Evolutionary conservation across 441 rosid genomes (phyloP), one percentile per base, ranked within the genome.

Genomic region (Manihot esculenta): DNA sequence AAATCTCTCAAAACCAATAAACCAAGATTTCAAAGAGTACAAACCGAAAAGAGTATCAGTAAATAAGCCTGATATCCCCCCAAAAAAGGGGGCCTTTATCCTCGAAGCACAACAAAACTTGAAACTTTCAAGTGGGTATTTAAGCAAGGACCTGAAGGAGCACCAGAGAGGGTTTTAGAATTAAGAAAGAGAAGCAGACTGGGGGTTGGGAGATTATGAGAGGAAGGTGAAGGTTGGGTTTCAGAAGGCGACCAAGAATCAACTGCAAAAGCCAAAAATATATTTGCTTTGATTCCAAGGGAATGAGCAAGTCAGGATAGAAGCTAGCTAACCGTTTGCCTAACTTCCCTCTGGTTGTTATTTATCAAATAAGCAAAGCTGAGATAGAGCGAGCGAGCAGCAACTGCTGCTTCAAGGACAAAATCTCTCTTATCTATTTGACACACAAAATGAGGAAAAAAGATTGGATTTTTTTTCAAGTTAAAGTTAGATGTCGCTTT

Each of bases 211-310:
- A 67, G 82, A 78, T 64, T 50, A 77, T 8, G 89, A 82, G 72
- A 72, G 84, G 84, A 84, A 79, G 87, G 86, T 80, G 86, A 79
- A 74, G 76, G 85, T 83, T 83, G 96, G 91, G 94, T 87, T 73
- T 79, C 84, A 82, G 98, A 88, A 80, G 94, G 94, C 85, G 97
- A 94, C 98, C 97, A 82, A 86, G 82, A 87, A 91, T 93, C 92
- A 77, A 79, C 89, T 79, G 78, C 76, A 70, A 47, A 80, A 73
- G 68, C 57, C 56, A 76, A 38, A 38, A 38, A 3, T 5, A 55
- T 63, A 76, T 24, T 87, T 84, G 81, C 92, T 91, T 89, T 62
- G 84, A 77, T 81, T 69, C 61, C 71, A 90, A 89, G 96, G 73
- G 84, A 88, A 78, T 44, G 51, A 63, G 58, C 63, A 81, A 38